These are phyloP conservation scores for Tetraselmis striata DNA, from an alignment of 139 green algal genomes.

Conservation along the genomic window DNA sequence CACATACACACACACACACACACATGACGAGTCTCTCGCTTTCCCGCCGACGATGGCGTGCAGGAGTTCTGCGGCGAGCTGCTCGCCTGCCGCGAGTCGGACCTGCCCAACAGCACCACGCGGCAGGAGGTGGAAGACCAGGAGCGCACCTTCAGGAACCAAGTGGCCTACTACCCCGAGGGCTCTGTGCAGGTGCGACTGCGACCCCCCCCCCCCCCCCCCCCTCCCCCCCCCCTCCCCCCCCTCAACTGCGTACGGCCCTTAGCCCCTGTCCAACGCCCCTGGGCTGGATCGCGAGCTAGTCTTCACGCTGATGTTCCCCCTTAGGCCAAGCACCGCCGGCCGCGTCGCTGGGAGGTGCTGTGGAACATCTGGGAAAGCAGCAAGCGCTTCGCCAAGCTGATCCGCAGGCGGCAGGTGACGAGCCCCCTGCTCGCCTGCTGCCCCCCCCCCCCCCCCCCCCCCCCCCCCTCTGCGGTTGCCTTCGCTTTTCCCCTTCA, in stretches of 20 bases:
- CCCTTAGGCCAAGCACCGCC: conserved; percentile 41
- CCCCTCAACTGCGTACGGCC: not conserved
- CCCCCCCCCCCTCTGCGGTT: no score
- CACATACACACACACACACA: no score
- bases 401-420: not conserved
- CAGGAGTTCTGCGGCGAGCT: conserved; percentile 57
- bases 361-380: conserved; percentile 41
- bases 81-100: conserved; percentile 43
- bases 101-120: conserved; percentile 33
- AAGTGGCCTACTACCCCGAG: conserved; percentile 9
- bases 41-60: no score
- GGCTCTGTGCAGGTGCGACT: conserved; percentile 25
- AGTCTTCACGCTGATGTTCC: no score
- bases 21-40: no score
- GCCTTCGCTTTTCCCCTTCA: no score
- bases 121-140: not conserved
- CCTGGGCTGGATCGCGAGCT: no score
- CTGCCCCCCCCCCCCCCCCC: conserved; percentile 6
- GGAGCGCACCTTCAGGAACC: not conserved
- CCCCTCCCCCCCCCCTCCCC: not conserved
- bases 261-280: no score
- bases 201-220: not conserved
- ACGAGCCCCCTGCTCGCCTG: conserved; percentile 1
- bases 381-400: not conserved
- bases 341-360: conserved; percentile 61